Percentiles rank a stretch among this genome's conserved stretches.
Conservation (phyloP, 495 filamentous ascomycete species). For the Barbatosphaeria neglecta region DNA sequence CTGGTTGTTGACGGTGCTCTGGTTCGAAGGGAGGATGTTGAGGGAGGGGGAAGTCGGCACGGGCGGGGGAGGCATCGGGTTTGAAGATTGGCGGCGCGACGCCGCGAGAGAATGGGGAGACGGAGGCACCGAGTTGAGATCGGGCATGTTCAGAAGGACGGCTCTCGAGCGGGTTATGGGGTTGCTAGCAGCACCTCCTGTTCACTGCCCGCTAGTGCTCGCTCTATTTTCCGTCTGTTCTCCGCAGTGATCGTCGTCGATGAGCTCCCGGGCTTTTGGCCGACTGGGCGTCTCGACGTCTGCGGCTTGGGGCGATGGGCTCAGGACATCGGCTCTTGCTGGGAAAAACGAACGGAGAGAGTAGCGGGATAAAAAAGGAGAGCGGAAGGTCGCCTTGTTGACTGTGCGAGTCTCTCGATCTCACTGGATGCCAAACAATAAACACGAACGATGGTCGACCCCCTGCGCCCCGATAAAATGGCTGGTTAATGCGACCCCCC, state of each 20-base stretch:
- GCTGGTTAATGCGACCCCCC: conserved; percentile 1
- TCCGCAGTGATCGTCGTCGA: no score
- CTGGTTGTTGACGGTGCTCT: conserved; percentile 36
- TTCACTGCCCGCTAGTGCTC: no score
- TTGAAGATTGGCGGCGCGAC: conserved; percentile 19
- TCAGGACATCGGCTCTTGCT: no score
- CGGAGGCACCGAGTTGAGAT: conserved; percentile 48
- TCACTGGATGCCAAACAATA: not conserved
- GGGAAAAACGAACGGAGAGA: no score
- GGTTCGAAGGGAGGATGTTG: conserved; percentile 43
- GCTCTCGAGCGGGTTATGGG: not conserved
- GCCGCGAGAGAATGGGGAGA: conserved; percentile 35
- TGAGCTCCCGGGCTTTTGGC: no score
- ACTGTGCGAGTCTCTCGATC: no score
- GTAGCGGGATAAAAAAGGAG: not conserved
- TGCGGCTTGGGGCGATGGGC: no score
- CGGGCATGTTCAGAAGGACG: conserved; percentile 35
- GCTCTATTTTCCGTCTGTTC: no score
- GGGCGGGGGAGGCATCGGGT: conserved; percentile 19
- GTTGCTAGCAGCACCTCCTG: not conserved
- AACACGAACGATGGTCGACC: not conserved
- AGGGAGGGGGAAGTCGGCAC: conserved; percentile 22
- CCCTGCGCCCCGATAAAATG: not conserved
- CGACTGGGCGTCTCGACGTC: no score
- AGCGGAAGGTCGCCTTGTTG: not conserved